Percentiles rank a stretch among this genome's conserved stretches.
These are phyloP conservation scores for Cladosporium phlei DNA, from an alignment of 2,329 filamentous ascomycete species.

Conservation along the genomic window DNA sequence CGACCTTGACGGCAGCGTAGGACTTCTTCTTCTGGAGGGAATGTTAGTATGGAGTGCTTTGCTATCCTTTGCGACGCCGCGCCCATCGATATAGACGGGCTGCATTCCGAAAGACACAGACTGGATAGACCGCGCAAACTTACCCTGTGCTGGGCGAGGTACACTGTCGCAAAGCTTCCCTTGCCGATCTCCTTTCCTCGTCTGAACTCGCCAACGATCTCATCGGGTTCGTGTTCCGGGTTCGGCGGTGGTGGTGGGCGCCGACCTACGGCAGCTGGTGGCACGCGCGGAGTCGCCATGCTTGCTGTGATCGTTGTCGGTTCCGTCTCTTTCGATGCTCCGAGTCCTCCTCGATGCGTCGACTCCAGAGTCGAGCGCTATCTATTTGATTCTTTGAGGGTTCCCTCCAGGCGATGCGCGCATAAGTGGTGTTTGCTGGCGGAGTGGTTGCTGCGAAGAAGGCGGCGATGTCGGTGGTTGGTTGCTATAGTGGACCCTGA, in stretches of 20 bases:
- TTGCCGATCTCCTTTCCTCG: constrained; percentile 89
- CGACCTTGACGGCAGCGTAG: constrained; percentile 92
- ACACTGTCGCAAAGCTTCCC: constrained; percentile 96
- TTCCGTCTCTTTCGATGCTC: neutral
- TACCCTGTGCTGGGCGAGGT: constrained; percentile 42
- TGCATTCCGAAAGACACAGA: no score
- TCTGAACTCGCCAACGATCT: constrained; percentile 67
- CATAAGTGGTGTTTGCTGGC: neutral
- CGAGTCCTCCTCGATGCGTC: neutral
- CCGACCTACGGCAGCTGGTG: constrained; percentile 28
- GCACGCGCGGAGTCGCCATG: constrained; percentile 28
- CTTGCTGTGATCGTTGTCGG: constrained; percentile 13
- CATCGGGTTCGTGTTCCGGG: constrained; percentile 34
- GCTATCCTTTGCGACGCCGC: neutral
- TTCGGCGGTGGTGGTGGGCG: constrained; percentile 27
- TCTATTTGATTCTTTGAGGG: neutral
- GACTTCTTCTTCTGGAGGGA: constrained; percentile 57
- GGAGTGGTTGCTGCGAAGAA: neutral
- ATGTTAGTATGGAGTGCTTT: constrained; percentile 18
- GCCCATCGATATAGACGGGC: neutral
- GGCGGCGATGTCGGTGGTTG: neutral
- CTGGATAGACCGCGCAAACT: no score
- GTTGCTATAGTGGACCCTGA: constrained; percentile 8
- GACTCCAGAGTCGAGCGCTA: neutral
- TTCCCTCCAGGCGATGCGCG: neutral